Base-by-base conservation (phyloP, 441 rosid species). In the Populus hybrid region DNA sequence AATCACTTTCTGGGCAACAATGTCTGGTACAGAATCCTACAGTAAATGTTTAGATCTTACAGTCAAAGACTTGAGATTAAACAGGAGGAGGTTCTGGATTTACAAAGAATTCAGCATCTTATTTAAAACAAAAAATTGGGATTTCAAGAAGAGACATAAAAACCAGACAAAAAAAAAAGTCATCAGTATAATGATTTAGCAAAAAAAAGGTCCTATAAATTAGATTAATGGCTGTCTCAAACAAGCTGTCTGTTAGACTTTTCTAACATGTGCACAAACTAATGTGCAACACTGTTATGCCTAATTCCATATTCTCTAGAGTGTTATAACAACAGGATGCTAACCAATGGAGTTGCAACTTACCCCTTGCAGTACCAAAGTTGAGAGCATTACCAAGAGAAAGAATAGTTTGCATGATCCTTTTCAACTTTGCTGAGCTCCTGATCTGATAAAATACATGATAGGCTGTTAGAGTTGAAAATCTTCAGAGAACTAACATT, bases 331-430 rank as follows among this genome's bases (percentile, higher is more conserved):
- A 21, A 65, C 35, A 77, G 9, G 36, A 77, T 16, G 26, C 40
- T 38, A 75, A 61, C 57, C 40, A 68, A 75, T 10, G 40, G 69
- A 66, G 23, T 69, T 76, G 76, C 80, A 66, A 75, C 91, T 61
- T 61, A 95, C 99, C 99, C 88, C 99, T 89, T 71, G 99, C 97
- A 82, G 98, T 93, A 83, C 99, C 99, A 30, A 90, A 95, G 89
- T 94, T 94, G 88, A 94, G 87, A 53, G 98, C 97, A 84, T 93
- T 95, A 65, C 98, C 99, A 81, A 95, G 80, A 75, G 94, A 91
- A 79, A 95, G 99, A 84, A 95, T 90, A 71, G 93, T 89, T 83
- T 93, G 97, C 98, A 95, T 89, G 74, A 93, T 89, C 86, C 94
- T 86, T 88, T 86, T 95, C 85, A 95, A 83, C 86, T 92, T 95